Evolutionary conservation across 352 stramenopile genomes (phyloP), one percentile per base, ranked within the genome.

Genomic region (Phytopythium mirpurense): DNA sequence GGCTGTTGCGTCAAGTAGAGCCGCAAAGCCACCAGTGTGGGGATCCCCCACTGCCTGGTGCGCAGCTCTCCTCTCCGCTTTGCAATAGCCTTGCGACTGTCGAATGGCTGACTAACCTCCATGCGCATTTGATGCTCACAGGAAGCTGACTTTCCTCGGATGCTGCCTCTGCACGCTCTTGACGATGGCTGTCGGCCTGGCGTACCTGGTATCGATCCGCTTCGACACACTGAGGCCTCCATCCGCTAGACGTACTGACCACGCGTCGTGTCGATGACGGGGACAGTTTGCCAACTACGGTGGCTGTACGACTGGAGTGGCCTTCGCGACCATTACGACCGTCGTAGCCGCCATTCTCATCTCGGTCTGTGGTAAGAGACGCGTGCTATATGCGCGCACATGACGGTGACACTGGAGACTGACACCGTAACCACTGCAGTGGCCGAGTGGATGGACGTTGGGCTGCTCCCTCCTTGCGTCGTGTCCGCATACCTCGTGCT

Each of bases 231-330:
- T 29, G 40, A 2, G n/a, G 4, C 24, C 27, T 47, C 23, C 21
- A 29, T 10, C 12, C 3, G 10, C 16, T 18, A 26, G 2, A 0
- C 29, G n/a, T 18, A 29, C 23, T 10, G 11, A 24, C 11, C 9
- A n/a, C 2, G 45, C 60, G 12, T 51, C 21, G 14, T 56, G 19
- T 40, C 48, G 32, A 18, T 47, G 21, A 1, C 34, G 11, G n/a
- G 29, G 9, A 5, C 58, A 98, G 69, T 98, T 96, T 65, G 57
- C 87, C 54, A 82, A 83, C 43, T 98, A 97, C 66, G 68, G 67
- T 4, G 76, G 77, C n/a, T 98, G 92, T 57, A 34, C 53, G 4
- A 52, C 78, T 1, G 86, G 83, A 0, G 51, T 91, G 15, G 85
- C 83, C 6, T 96, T 96, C 61, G 93, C 79, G 35, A 88, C 88